A percentile compares a stretch with the other conserved stretches of the same genome.
Evolutionary conservation across 2,329 filamentous ascomycete genomes (phyloP).

Genomic region (Penicillium occitanis): DNA sequence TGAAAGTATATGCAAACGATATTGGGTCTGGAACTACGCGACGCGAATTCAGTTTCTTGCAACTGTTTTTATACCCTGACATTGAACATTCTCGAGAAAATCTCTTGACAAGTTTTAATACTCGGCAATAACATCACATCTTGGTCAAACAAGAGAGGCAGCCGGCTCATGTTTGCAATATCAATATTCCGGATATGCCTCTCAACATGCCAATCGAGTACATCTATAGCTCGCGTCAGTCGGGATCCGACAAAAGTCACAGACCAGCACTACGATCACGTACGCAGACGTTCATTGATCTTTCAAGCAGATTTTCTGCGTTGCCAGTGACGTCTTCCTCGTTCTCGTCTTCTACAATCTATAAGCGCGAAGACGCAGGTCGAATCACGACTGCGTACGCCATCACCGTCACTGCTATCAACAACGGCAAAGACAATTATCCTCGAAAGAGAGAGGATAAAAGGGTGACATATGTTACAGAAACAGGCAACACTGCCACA

Average conservation of each 20-base stretch:
- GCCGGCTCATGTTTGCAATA: neutral
- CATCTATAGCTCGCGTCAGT: neutral
- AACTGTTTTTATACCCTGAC: constrained; percentile 1
- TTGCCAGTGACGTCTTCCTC: constrained; percentile 12
- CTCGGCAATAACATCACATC: neutral
- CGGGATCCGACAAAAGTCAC: neutral
- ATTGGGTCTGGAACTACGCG: neutral
- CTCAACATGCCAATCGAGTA: constrained; percentile 13
- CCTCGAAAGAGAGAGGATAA: neutral
- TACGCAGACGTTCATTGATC: constrained; percentile 13
- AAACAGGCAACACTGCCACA: neutral
- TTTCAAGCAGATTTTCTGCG: constrained; percentile 17
- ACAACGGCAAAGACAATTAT: constrained; percentile 3
- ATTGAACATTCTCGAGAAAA: neutral
- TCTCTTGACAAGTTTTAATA: neutral
- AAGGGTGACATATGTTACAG: neutral
- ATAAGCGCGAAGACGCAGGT: constrained; percentile 9
- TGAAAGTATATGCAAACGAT: neutral
- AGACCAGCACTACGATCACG: constrained; percentile 13
- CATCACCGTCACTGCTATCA: constrained; percentile 13
- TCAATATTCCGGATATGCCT: neutral
- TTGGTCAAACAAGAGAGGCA: neutral
- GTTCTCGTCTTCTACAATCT: constrained; percentile 10
- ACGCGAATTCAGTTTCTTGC: constrained; percentile 3
- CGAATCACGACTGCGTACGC: constrained; percentile 14